These are phyloP conservation scores for Teratosphaeria pseudoeucalypti DNA, from an alignment of 2,329 filamentous ascomycete species.

Conservation along the genomic window DNA sequence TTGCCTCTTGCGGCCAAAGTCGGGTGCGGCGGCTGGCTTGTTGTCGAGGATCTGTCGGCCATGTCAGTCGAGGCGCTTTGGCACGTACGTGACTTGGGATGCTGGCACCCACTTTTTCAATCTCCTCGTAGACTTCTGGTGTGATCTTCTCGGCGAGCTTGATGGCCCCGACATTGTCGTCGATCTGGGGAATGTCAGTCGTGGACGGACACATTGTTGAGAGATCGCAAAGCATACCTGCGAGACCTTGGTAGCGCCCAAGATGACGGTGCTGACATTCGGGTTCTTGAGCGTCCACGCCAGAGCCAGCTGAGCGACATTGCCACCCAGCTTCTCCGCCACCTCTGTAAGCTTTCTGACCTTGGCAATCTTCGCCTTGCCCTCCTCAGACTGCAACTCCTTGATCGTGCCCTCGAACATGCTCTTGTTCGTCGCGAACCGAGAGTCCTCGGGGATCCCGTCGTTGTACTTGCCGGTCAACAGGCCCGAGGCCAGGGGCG, in stretches of 20 bases:
- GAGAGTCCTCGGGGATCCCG: slow-evolving; percentile 50
- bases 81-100: not conserved
- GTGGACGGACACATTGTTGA: not conserved
- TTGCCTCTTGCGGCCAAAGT: slow-evolving; percentile 29
- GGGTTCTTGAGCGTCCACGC: slow-evolving; percentile 50
- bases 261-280: slow-evolving; percentile 47
- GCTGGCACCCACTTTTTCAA: slow-evolving; percentile 26
- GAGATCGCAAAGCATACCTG: slow-evolving; percentile 1
- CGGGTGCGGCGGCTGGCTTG: slow-evolving; percentile 24
- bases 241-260: slow-evolving; percentile 40
- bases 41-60: slow-evolving; percentile 26
- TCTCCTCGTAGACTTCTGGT: slow-evolving; percentile 31
- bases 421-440: slow-evolving; percentile 48
- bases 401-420: slow-evolving; percentile 49
- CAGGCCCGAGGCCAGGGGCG: slow-evolving; percentile 46
- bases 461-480: slow-evolving; percentile 56
- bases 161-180: slow-evolving; percentile 39
- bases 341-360: slow-evolving; percentile 45
- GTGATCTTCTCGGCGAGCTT: slow-evolving; percentile 31
- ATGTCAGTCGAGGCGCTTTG: not conserved
- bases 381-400: slow-evolving; percentile 39
- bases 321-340: slow-evolving; percentile 40
- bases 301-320: slow-evolving; percentile 43
- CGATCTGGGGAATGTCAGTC: slow-evolving; percentile 29
- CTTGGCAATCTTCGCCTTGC: slow-evolving; percentile 46